Conservation (phyloP, 306 rosid genomes). For the Vigna hirtella region DNA sequence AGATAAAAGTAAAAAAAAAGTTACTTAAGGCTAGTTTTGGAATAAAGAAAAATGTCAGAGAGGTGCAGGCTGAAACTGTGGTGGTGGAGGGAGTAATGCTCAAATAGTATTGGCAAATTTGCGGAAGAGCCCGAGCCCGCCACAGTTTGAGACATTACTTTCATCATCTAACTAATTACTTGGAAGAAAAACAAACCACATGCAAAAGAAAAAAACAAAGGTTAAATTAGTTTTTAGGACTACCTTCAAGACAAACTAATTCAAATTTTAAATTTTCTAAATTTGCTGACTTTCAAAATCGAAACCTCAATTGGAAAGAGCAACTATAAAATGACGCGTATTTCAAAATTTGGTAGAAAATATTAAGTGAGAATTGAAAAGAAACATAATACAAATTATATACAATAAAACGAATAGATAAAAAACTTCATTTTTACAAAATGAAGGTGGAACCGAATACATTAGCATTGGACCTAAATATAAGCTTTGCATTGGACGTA, state of each 20-base stretch:
- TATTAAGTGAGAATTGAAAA: neutral
- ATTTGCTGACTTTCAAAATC: neutral
- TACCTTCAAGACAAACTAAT: neutral
- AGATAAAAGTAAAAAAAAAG: too few relatives aligned
- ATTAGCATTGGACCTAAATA: too few relatives aligned
- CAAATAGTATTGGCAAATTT: neutral
- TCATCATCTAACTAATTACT: conserved; percentile 24
- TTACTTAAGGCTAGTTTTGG: too few relatives aligned
- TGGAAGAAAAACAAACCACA: conserved; percentile 14
- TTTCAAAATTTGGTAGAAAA: neutral
- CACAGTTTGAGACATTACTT: conserved; percentile 37
- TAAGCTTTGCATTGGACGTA: too few relatives aligned
- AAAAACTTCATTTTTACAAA: conserved; percentile 8
- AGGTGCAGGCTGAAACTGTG: too few relatives aligned
- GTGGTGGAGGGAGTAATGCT: too few relatives aligned
- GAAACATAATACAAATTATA: conserved; percentile 8
- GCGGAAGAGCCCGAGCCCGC: conserved; percentile 36
- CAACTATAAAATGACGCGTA: neutral
- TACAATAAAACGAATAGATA: neutral
- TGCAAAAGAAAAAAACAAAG: conserved; percentile 18
- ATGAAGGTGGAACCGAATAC: neutral
- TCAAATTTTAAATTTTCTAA: neutral
- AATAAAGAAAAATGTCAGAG: too few relatives aligned
- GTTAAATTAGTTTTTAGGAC: neutral
- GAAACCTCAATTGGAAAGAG: neutral